Evolutionary conservation across 768 basidiomycete genomes (phyloP).

Genomic region (Stropharia rugosoannulata): DNA sequence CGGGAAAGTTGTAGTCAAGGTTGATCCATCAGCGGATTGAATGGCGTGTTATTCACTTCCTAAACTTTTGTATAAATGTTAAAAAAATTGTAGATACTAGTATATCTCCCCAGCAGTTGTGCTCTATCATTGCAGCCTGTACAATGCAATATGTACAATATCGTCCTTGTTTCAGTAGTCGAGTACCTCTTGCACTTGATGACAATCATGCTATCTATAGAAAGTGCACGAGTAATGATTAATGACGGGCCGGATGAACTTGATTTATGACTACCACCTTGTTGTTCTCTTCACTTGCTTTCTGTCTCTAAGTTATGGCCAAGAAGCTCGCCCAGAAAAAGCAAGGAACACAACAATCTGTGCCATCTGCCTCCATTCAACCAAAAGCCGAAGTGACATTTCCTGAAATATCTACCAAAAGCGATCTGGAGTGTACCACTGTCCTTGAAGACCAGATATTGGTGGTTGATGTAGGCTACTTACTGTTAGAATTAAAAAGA

Average conservation of each 20-base stretch:
- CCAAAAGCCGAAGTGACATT: constrained; percentile 28
- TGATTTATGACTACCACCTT: not conserved
- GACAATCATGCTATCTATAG: too few species aligned
- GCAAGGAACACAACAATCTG: constrained; percentile 1
- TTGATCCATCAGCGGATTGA: constrained; percentile 25
- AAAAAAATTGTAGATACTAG: not conserved
- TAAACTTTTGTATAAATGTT: not conserved
- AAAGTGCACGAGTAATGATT: too few species aligned
- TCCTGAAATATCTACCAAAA: constrained; percentile 44
- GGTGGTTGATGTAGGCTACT: constrained; percentile 48
- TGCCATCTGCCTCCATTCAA: not conserved
- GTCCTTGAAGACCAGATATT: constrained; percentile 67
- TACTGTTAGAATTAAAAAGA: not conserved
- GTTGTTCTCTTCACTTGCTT: not conserved
- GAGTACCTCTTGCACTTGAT: too few species aligned
- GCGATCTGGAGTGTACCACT: constrained; percentile 40
- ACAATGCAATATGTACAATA: too few species aligned
- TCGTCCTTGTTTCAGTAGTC: too few species aligned
- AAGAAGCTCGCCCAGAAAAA: constrained; percentile 24
- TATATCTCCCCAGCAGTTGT: too few species aligned
- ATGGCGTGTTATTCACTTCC: not conserved
- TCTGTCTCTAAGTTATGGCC: constrained; percentile 12
- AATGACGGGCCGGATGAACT: too few species aligned
- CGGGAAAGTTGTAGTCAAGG: constrained; percentile 67
- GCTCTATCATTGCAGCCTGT: too few species aligned